Percentiles rank a stretch among this genome's conserved stretches.
Evolutionary conservation across 2,329 filamentous ascomycete genomes (phyloP).

Genomic region (Grosmannia serpens): DNA sequence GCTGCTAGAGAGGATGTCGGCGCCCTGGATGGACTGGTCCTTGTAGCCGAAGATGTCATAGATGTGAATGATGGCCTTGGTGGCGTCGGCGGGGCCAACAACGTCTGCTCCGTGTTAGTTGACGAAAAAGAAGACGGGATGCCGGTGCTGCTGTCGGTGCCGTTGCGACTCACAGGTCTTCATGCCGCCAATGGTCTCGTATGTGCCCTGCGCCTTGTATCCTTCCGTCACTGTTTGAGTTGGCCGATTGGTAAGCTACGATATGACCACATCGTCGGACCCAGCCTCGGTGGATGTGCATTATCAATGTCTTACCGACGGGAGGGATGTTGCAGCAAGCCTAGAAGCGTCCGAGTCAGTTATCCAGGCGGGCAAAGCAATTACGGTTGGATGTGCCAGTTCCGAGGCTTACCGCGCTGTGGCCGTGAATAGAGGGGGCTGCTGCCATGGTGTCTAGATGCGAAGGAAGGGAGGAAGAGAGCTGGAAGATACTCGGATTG

Average conservation of each 20-base stretch:
- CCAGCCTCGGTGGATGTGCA: not conserved
- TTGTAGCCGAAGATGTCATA: slow-evolving; percentile 63
- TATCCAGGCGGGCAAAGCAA: too few relatives aligned
- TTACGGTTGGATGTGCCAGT: not conserved
- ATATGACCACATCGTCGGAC: not conserved
- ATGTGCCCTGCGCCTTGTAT: slow-evolving; percentile 33
- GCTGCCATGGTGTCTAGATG: slow-evolving; percentile 24
- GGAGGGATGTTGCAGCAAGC: slow-evolving; percentile 35
- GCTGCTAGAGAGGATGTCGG: slow-evolving; percentile 50
- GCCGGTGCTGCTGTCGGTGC: not conserved
- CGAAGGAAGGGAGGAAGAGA: slow-evolving; percentile 6
- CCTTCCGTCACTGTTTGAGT: slow-evolving; percentile 20
- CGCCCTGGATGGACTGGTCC: slow-evolving; percentile 57
- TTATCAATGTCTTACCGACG: slow-evolving; percentile 16
- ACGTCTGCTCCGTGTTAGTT: slow-evolving; percentile 26
- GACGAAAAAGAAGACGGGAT: not conserved
- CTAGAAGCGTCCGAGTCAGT: not conserved
- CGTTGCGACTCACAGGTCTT: slow-evolving; percentile 30
- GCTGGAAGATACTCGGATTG: not conserved
- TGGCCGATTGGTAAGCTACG: not conserved
- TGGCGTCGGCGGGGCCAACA: slow-evolving; percentile 32
- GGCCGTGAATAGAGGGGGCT: slow-evolving; percentile 23
- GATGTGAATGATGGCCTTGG: slow-evolving; percentile 49
- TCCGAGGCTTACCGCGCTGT: slow-evolving; percentile 20
- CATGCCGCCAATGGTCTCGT: slow-evolving; percentile 29